Evolutionary conservation across 352 stramenopile genomes (phyloP), one percentile per base, ranked within the genome.

Genomic region (Globisporangium emineosum): DNA sequence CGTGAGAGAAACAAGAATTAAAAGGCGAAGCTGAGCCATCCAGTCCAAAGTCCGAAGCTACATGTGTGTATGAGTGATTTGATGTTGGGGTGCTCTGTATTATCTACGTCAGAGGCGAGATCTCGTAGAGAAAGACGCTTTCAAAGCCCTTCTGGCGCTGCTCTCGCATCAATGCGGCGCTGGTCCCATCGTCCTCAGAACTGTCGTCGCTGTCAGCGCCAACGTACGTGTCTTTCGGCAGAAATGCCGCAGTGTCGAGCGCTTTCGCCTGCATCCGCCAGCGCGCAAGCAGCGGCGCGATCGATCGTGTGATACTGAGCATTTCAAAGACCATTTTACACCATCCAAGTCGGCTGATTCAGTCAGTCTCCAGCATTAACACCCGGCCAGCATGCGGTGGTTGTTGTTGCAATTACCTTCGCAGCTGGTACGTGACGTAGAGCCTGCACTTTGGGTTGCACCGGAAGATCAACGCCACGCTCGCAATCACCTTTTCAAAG

Each of bases 21-120:
- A 86, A 89, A 90, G 81, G 81, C 79, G 79, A 90, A 89, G 63
- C 79, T 89, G 79, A 90, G 78, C 67, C 73, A 88, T 79, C 67
- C 10, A 7, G 37, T 49, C 51, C 2, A 27, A 43, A 45, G 40
- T 9, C 40, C 40, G 21, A 40, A 23, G 25, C 64, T 47, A 45
- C 66, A 23, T 65, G 27, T 30, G n/a, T 63, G 21, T 43, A 29
- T 21, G n/a, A 21, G 27, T 56, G 27, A 23, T 35, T 17, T 55
- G 40, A 45, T 35, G 3, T 55, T 27, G n/a, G n/a, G n/a, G 27
- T 42, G n/a, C 57, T 52, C 29, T 64, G 5, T 56, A 21, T 8
- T 65, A 57, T 25, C 10, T n/a, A n/a, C n/a, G n/a, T n/a, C n/a
- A n/a, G n/a, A n/a, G 32, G 27, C 15, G 57, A 35, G 55, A 89